Evolutionary conservation across 306 rosid species (phyloP).

Genomic region (Acacia acuminata): DNA sequence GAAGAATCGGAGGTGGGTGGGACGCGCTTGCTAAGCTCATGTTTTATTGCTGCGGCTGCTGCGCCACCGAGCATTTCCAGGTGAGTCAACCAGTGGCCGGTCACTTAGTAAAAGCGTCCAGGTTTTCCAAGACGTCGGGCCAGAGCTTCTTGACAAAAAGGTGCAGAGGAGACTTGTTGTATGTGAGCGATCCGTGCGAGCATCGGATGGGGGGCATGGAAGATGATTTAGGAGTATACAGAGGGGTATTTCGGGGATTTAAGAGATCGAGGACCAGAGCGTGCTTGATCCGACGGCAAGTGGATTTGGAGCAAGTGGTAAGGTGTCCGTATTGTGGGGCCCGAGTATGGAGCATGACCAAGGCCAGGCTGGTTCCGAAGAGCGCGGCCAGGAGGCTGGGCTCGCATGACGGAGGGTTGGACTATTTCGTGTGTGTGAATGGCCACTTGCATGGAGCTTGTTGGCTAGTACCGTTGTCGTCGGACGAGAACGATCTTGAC

Average conservation of each 20-base stretch:
- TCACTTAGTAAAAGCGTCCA: constrained; percentile 46
- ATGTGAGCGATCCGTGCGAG: constrained; percentile 71
- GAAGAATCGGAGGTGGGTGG: constrained; percentile 66
- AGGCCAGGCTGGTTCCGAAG: constrained; percentile 57
- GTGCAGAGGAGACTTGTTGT: constrained; percentile 56
- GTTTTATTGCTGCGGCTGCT: constrained; percentile 64
- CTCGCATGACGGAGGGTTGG: constrained; percentile 55
- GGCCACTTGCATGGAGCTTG: constrained; percentile 68
- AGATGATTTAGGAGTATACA: constrained; percentile 56
- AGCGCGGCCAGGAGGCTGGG: constrained; percentile 73
- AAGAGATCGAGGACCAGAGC: constrained; percentile 50
- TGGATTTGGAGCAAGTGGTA: constrained; percentile 43
- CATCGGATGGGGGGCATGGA: constrained; percentile 45
- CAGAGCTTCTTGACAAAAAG: constrained; percentile 49
- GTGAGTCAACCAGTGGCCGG: constrained; percentile 40
- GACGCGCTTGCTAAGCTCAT: constrained; percentile 61
- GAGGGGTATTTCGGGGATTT: constrained; percentile 66
- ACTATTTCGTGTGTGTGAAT: constrained; percentile 61
- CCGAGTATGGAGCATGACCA: constrained; percentile 66
- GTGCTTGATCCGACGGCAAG: constrained; percentile 46
- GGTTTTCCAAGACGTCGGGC: constrained; percentile 72
- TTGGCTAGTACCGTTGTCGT: constrained; percentile 59
- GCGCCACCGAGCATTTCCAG: constrained; percentile 45
- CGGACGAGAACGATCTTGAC: constrained; percentile 39
- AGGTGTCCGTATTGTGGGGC: constrained; percentile 63